Evolutionary conservation across 2,329 filamentous ascomycete species (phyloP).

Genomic region (Ophiostoma sp.): DNA sequence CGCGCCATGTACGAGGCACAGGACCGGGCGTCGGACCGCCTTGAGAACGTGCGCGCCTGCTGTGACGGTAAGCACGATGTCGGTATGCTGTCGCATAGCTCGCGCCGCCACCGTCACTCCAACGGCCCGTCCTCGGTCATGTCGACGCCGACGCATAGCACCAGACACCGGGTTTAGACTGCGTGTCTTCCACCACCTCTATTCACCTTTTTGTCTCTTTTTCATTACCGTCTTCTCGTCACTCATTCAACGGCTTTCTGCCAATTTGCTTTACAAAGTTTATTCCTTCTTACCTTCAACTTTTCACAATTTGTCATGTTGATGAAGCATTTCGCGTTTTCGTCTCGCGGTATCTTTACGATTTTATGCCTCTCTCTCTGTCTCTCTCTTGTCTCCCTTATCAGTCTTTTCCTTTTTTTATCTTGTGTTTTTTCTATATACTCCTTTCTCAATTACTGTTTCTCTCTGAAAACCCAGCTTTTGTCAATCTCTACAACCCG

Average conservation of each 20-base stretch:
- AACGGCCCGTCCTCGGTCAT: constrained; percentile 20
- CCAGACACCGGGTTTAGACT: constrained; percentile 23
- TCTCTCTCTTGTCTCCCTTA: background rate
- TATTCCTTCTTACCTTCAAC: background rate
- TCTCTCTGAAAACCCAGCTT: background rate
- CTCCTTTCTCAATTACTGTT: background rate
- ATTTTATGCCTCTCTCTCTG: constrained; percentile 24
- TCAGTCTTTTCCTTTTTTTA: constrained; percentile 14
- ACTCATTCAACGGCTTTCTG: constrained; percentile 14
- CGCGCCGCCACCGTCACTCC: constrained; percentile 31
- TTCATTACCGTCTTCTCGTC: background rate
- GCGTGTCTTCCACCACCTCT: background rate
- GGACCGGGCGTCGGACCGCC: constrained; percentile 71
- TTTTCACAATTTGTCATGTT: background rate
- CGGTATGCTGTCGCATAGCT: constrained; percentile 50
- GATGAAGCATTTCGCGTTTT: constrained; percentile 18
- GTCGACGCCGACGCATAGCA: constrained; percentile 29
- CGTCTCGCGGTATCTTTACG: constrained; percentile 20
- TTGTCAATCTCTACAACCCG: background rate
- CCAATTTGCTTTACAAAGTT: background rate
- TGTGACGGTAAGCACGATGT: constrained; percentile 91
- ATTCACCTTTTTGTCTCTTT: constrained; percentile 6
- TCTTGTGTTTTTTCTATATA: background rate
- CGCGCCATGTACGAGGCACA: constrained; percentile 76
- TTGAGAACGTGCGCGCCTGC: constrained; percentile 95